These are phyloP conservation scores for Salpingoeca rosetta DNA, from an alignment of 78 protist species.

Conservation along the genomic window DNA sequence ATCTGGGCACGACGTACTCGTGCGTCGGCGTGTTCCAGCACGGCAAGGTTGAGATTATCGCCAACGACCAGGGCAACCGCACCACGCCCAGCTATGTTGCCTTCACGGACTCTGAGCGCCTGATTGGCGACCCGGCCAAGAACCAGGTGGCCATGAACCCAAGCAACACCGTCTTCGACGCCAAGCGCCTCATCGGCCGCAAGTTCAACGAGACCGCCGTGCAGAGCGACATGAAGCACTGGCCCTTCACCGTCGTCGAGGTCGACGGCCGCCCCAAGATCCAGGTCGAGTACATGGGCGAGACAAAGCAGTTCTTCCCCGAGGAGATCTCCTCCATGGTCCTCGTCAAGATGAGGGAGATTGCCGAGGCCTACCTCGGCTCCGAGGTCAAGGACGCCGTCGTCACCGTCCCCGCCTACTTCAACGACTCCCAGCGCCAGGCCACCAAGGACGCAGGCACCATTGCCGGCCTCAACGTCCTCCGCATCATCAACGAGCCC, in stretches of 20 bases:
- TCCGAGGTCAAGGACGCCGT: slow-evolving; percentile 65
- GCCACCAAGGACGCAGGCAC: slow-evolving; percentile 90
- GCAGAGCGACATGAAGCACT: slow-evolving; percentile 71
- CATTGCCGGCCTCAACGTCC: slow-evolving; percentile 71
- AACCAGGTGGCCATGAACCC: slow-evolving; percentile 93
- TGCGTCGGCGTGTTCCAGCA: slow-evolving; percentile 89
- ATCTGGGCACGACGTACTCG: slow-evolving; percentile 64
- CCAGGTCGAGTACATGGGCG: slow-evolving; percentile 64
- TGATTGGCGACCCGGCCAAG: slow-evolving; percentile 93
- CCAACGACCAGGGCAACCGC: slow-evolving; percentile 98
- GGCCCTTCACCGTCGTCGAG: slow-evolving; percentile 76
- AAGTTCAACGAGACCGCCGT: slow-evolving; percentile 53
- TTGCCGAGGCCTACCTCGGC: slow-evolving; percentile 80
- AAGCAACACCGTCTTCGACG: slow-evolving; percentile 83
- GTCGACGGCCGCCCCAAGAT: slow-evolving; percentile 47
- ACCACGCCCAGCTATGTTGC: slow-evolving; percentile 95
- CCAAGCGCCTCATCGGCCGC: slow-evolving; percentile 87
- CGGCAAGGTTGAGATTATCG: slow-evolving; percentile 90
- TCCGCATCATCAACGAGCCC: slow-evolving; percentile 93
- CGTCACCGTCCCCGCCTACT: slow-evolving; percentile 91
- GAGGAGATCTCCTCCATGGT: slow-evolving; percentile 85
- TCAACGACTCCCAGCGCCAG: slow-evolving; percentile 92
- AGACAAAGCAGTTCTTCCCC: slow-evolving; percentile 56
- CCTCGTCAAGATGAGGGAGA: slow-evolving; percentile 78
- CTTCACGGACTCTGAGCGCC: slow-evolving; percentile 83